phyloP scores from a whole-genome alignment of 1,139 yeast species.

The Suhomyces choctaworum region DNA sequence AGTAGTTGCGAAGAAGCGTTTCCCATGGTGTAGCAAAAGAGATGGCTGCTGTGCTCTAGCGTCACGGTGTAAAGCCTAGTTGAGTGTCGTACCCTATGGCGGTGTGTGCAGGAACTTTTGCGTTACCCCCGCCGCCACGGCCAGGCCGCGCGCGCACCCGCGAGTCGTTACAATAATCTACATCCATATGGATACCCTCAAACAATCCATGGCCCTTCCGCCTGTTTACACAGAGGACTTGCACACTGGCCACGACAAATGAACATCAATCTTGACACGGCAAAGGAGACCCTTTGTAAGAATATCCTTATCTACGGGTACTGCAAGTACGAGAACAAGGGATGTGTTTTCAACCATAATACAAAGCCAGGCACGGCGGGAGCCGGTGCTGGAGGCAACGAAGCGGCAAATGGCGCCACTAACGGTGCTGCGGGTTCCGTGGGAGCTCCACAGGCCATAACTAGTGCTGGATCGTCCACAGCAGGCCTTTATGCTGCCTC shows the following conservation, averaged over 20 bases:
- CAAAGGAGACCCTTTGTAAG: slow-evolving; percentile 80
- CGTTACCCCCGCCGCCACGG: too few species aligned
- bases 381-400: slow-evolving; percentile 1
- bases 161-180: too few species aligned
- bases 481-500: not conserved
- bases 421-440: not conserved
- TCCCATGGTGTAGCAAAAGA: slow-evolving; percentile 69
- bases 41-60: too few species aligned
- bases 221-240: too few species aligned
- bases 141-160: too few species aligned
- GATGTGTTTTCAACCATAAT: slow-evolving; percentile 81
- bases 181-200: too few species aligned
- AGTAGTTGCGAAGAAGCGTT: slow-evolving; percentile 65
- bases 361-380: slow-evolving; percentile 18
- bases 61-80: too few species aligned
- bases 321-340: slow-evolving; percentile 86
- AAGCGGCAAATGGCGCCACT: slow-evolving; percentile 1
- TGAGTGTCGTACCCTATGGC: too few species aligned
- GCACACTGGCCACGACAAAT: too few species aligned
- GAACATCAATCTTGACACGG: slow-evolving; percentile 53
- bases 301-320: slow-evolving; percentile 84
- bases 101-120: too few species aligned
- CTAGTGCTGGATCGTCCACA: not conserved
- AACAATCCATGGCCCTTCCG: too few species aligned
- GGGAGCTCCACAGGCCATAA: not conserved